Evolutionary conservation across 169 alveolate species (phyloP).

Genomic region (Babesia ovata): DNA sequence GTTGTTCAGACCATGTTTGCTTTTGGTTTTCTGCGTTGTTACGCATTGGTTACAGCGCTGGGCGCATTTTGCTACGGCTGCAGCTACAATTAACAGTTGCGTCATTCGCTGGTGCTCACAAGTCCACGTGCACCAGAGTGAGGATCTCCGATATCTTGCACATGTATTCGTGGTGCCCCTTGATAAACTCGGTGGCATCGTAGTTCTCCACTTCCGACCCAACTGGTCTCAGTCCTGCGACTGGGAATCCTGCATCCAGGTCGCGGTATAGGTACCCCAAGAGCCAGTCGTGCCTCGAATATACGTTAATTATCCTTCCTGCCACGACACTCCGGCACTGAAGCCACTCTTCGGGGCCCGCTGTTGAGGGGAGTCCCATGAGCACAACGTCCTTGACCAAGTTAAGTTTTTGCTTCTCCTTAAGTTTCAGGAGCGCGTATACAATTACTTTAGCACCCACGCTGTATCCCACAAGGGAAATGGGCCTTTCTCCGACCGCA

Average conservation of each 20-base stretch:
- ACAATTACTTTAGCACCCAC: constrained; percentile 90
- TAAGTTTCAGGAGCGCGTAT: constrained; percentile 82
- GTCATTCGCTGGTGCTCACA: constrained; percentile 2
- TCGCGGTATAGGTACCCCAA: constrained; percentile 89
- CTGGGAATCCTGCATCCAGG: constrained; percentile 73
- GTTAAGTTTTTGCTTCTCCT: constrained; percentile 75
- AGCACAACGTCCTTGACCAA: constrained; percentile 84
- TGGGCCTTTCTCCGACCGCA: constrained; percentile 88
- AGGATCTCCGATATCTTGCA: constrained; percentile 44
- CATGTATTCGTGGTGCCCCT: constrained; percentile 65
- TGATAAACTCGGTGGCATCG: constrained; percentile 81
- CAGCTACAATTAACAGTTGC: not conserved
- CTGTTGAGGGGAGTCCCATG: constrained; percentile 88
- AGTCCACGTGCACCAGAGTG: constrained; percentile 44
- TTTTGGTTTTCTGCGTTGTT: too few species aligned
- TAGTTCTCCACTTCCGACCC: constrained; percentile 79
- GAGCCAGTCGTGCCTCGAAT: constrained; percentile 87
- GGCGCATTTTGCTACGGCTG: not conserved
- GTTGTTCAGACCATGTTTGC: too few species aligned
- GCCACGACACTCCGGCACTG: constrained; percentile 87
- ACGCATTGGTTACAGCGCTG: not conserved
- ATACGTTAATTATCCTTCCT: constrained; percentile 87
- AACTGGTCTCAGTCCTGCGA: constrained; percentile 83
- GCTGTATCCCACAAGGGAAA: constrained; percentile 87
- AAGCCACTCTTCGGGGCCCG: constrained; percentile 82